Evolutionary conservation across 2,329 filamentous ascomycete species (phyloP).

Genomic region (Neocucurbitaria cava): DNA sequence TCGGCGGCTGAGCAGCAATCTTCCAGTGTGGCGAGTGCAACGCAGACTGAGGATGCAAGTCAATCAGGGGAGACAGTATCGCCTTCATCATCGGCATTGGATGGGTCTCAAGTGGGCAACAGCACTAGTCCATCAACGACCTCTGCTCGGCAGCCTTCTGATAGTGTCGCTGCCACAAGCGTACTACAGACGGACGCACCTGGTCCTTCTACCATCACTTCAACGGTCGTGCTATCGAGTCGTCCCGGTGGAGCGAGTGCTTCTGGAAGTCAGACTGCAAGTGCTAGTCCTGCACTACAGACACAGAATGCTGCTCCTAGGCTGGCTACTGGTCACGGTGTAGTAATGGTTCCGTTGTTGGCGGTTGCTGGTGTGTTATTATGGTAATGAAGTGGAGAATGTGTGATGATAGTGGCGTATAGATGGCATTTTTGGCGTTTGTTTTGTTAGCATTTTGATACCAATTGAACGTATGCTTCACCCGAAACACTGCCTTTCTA

Average conservation of each 20-base stretch:
- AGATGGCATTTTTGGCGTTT: background rate
- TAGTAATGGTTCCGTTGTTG: background rate
- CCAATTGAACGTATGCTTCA: background rate
- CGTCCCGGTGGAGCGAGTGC: slow-evolving; percentile 1
- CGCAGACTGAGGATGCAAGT: background rate
- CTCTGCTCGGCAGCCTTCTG: background rate
- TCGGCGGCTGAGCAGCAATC: background rate
- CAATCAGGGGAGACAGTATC: background rate
- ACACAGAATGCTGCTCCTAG: slow-evolving; percentile 19
- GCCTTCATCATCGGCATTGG: background rate
- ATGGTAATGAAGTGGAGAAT: slow-evolving; percentile 1
- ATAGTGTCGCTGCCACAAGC: background rate
- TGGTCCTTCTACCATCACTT: slow-evolving; percentile 1
- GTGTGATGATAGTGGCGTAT: background rate
- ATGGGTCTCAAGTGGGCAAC: background rate
- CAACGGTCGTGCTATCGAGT: slow-evolving; percentile 8
- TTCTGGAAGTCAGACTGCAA: slow-evolving; percentile 7
- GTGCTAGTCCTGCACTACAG: slow-evolving; percentile 12
- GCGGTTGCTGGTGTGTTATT: slow-evolving; percentile 5
- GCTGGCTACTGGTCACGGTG: background rate
- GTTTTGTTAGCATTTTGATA: background rate
- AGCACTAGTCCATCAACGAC: background rate
- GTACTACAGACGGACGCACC: background rate
- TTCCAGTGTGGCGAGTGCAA: slow-evolving; percentile 1
- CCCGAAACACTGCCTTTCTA: too few relatives aligned